Base-by-base conservation (phyloP, 805 yeast genomes). In the Candida sanyiensis region DNA sequence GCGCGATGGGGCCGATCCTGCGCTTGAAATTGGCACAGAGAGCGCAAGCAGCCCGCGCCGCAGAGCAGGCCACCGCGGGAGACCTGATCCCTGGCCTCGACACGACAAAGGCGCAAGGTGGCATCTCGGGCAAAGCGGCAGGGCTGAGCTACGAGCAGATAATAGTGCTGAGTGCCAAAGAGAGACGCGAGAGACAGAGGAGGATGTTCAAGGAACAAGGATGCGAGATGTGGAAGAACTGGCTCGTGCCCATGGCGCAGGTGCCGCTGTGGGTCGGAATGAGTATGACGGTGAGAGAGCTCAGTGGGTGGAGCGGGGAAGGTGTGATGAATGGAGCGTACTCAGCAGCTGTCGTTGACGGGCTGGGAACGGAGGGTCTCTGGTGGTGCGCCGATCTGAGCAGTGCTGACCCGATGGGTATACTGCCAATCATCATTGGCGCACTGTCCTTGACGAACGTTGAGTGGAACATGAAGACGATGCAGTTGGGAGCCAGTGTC, bases 261-360 rank as follows among this genome's bases (percentile, higher is more conserved):
- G 70, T 90, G 16, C 97, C 97, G 0, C 57, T 89, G 6, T 89
- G 96, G 95, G 69, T 88, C 2, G 67, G 81, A 3, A 67, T 89
- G 70, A 81, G 93, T 10, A 66, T 80, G 48, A 79, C 88, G 1
- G 72, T 88, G 48, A 69, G 96, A 46, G 73, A 78, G 33, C 62
- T 88, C 44, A 80, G 89, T 29, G 95, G 95, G 6, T 57, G 59
- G 48, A 55, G 47, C 35, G 52, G 61, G 48, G 45, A 66, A 4
- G 59, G 77, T 28, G 83, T 77, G 18, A 31, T 31, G 34, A 55
- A 49, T 37, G 52, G 61, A 47, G 45, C 65, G 5, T 59, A 66
- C 16, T 43, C 61, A 3, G 56, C 41, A 30, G 72, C 80, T 0
- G 45, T 78, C 27, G 83, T 77, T 46, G 63, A 72, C 16, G 44